Evolutionary conservation across 108 stramenopile genomes (phyloP), one percentile per base, ranked within the genome.

Genomic region (Cyclotella distinguenda): DNA sequence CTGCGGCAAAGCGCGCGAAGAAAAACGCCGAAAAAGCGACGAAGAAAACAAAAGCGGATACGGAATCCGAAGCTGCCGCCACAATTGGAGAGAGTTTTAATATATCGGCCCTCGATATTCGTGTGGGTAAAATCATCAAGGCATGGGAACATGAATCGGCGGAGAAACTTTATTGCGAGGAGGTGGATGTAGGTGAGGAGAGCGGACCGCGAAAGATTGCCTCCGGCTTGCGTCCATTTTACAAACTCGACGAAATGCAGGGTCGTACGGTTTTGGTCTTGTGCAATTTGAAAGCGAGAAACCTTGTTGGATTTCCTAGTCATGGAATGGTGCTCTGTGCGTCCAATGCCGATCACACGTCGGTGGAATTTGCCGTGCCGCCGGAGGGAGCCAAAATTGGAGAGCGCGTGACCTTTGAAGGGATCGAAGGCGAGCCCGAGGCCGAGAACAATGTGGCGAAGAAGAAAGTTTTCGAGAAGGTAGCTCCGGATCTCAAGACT

Each of bases 131-230:
- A 57, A 93, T 97, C 55, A 48, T 89, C 42, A 93, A 93, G 70
- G 95, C 79, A 38, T 98, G 97, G 97, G 81, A 84, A 53, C 99
- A 99, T 72, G 87, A 89, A 32, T 90, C 90, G 34, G 83, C 95
- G n/a, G 97, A 98, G 11, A 98, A 97, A 74, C 72, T 99, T 0
- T 96, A 84, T 61, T 99, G 98, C 77, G 95, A 96, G 81, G 87
- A 98, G 68, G 85, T 99, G 32, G 97, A 99, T 72, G 64, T 97
- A 0, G 98, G 98, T 23, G 93, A 96, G 66, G 89, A 86, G 0
- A 57, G 28, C 21, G 66, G 64, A 34, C 85, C 84, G 26, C 86
- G 98, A 36, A 80, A 84, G 45, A 97, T 99, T 79, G 97, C 97
- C 6, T 93, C 91, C 32, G 99, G 99, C 28, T 76, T 99, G 33